A percentile compares a stretch with the other conserved stretches of the same genome.
Conservation (phyloP, 345 rosid species). For the Angophora floribunda region DNA sequence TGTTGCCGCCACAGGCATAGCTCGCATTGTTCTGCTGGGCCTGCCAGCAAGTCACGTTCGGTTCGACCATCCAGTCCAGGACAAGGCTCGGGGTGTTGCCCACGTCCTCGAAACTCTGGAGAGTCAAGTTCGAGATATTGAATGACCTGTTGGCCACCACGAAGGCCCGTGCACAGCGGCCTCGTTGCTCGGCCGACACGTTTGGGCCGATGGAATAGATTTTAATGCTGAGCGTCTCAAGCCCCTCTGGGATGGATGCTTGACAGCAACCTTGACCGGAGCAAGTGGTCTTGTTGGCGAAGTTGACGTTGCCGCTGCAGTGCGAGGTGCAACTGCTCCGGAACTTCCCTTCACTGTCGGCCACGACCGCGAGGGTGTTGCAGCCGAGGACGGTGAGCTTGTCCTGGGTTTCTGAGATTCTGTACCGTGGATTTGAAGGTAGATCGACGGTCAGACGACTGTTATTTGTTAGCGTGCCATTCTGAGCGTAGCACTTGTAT, state of each 20-base stretch:
- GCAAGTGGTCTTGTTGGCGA: not conserved
- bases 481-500: no score
- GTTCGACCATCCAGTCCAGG: not conserved
- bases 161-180: not conserved
- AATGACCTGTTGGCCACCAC: not conserved
- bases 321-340: not conserved
- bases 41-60: fast-evolving
- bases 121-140: not conserved
- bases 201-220: not conserved
- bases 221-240: fast-evolving
- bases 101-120: not conserved
- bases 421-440: no score
- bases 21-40: fast-evolving
- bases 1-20: not conserved
- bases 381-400: not conserved
- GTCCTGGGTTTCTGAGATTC: not conserved
- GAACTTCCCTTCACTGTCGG: fast-evolving
- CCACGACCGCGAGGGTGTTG: fast-evolving
- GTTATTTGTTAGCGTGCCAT: no score
- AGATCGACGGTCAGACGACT: no score
- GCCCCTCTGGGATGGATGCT: not conserved
- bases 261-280: not conserved
- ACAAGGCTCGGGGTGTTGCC: not conserved
- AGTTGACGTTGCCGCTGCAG: not conserved
- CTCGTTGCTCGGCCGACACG: no score